Conservation (phyloP, 257 asterid genomes). For the Perilla frutescens region DNA sequence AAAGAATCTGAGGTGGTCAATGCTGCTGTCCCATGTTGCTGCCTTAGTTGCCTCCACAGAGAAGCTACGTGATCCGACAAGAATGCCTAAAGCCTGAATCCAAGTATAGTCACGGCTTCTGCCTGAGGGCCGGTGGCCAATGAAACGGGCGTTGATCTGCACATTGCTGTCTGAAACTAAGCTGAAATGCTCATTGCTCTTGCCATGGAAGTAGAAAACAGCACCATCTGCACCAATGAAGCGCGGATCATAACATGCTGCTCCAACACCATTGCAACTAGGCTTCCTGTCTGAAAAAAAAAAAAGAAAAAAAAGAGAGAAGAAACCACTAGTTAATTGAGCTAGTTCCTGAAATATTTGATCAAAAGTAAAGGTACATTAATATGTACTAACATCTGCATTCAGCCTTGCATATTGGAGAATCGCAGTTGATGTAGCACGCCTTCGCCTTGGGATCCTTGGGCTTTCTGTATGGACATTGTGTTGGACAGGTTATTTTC, state of each 20-base stretch:
- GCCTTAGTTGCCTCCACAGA: conserved; percentile 61
- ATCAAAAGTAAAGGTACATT: background rate
- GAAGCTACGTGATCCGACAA: conserved; percentile 45
- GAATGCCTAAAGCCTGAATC: conserved; percentile 70
- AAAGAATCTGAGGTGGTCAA: conserved; percentile 55
- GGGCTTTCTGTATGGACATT: conserved; percentile 53
- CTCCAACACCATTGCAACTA: conserved; percentile 62
- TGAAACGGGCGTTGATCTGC: conserved; percentile 73
- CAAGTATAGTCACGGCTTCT: conserved; percentile 66
- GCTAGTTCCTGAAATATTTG: background rate
- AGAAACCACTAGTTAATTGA: background rate
- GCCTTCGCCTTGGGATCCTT: conserved; percentile 47
- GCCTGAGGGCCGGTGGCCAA: conserved; percentile 60
- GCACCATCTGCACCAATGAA: conserved; percentile 72
- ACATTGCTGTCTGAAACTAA: conserved; percentile 58
- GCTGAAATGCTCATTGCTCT: conserved; percentile 54
- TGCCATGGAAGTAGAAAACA: conserved; percentile 73
- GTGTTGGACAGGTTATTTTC: conserved; percentile 41
- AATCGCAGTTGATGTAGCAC: conserved; percentile 58
- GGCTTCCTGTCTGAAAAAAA: conserved; percentile 52
- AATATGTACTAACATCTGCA: conserved; percentile 50
- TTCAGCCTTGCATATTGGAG: conserved; percentile 59
- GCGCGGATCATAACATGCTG: conserved; percentile 78
- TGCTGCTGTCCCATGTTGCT: conserved; percentile 45
- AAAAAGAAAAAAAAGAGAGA: too few species aligned